Percentiles rank a stretch among this genome's conserved stretches.
Evolutionary conservation across 306 rosid species (phyloP).

Genomic region (Cicer chorassanicum): DNA sequence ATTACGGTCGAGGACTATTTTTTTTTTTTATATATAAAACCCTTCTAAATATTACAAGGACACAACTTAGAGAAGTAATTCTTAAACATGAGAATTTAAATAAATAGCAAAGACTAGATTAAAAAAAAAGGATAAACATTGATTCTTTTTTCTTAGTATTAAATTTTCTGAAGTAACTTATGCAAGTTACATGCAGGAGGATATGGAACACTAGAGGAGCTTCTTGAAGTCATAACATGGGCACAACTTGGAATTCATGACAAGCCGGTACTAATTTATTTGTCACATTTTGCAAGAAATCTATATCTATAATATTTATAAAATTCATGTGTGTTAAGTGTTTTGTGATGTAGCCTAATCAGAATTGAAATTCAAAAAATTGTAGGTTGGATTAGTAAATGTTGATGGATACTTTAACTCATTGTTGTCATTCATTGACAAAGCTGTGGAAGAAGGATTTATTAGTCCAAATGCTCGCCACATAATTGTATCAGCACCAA

Average conservation of each 20-base stretch:
- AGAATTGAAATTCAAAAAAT: conserved; percentile 34
- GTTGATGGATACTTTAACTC: conserved; percentile 97
- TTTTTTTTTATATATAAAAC: too few relatives aligned
- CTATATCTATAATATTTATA: not conserved
- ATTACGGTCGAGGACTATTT: too few relatives aligned
- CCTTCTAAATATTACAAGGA: too few relatives aligned
- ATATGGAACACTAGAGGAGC: conserved; percentile 94
- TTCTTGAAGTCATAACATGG: conserved; percentile 98
- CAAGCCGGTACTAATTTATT: conserved; percentile 70
- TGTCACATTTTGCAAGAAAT: conserved; percentile 1
- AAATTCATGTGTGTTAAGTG: not conserved
- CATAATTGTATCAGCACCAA: conserved; percentile 92
- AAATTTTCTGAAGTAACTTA: conserved; percentile 36
- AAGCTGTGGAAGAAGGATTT: conserved; percentile 98
- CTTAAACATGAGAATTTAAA: too few relatives aligned
- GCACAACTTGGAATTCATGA: conserved; percentile 99
- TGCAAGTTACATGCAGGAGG: conserved; percentile 67
- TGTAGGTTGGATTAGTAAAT: conserved; percentile 92
- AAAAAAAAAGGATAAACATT: not conserved
- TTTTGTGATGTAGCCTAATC: conserved; percentile 20
- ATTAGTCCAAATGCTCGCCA: conserved; percentile 94
- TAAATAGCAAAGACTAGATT: not conserved
- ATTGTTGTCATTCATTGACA: conserved; percentile 87
- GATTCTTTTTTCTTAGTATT: not conserved
- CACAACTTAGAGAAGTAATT: too few relatives aligned